Conservation (phyloP, 176 grass and related monocot species). For the Cocos nucifera region DNA sequence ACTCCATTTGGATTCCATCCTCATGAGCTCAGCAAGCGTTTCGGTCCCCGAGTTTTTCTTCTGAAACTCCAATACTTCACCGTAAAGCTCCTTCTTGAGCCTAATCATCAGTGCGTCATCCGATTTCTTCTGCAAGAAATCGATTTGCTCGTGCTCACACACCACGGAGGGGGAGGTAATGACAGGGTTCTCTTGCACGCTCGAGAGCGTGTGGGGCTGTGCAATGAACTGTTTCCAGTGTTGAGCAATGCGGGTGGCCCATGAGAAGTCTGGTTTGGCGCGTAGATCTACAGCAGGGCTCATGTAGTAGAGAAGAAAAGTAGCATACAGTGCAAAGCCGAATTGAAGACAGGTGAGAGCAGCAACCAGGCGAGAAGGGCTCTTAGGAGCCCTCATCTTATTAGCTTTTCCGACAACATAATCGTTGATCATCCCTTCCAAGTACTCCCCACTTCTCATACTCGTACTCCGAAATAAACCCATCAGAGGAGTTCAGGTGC, state of each 20-base stretch:
- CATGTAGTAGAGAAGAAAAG: slow-evolving; percentile 99
- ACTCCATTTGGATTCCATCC: slow-evolving; percentile 61
- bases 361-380: slow-evolving; percentile 47
- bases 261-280: slow-evolving; percentile 60
- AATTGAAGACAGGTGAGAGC: slow-evolving; percentile 75
- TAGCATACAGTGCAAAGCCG: slow-evolving; percentile 86
- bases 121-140: slow-evolving; percentile 97
- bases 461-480: slow-evolving; percentile 49
- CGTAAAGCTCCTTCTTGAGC: slow-evolving; percentile 88
- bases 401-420: slow-evolving; percentile 39
- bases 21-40: slow-evolving; percentile 61
- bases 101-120: slow-evolving; percentile 57
- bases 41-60: slow-evolving; percentile 43
- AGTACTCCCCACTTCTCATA: slow-evolving; percentile 46
- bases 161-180: slow-evolving; percentile 32
- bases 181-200: slow-evolving; percentile 12
- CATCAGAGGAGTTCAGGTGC: slow-evolving; percentile 19
- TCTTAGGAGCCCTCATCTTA: slow-evolving; percentile 21
- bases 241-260: slow-evolving; percentile 70
- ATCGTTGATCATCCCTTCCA: slow-evolving; percentile 62
- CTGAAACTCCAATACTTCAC: slow-evolving; percentile 68
- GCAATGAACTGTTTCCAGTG: slow-evolving; percentile 67
- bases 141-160: slow-evolving; percentile 86
- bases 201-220: slow-evolving; percentile 10
- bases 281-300: slow-evolving; percentile 76